Evolutionary conservation across 306 rosid species (phyloP).

Genomic region (Abrus precatorius): DNA sequence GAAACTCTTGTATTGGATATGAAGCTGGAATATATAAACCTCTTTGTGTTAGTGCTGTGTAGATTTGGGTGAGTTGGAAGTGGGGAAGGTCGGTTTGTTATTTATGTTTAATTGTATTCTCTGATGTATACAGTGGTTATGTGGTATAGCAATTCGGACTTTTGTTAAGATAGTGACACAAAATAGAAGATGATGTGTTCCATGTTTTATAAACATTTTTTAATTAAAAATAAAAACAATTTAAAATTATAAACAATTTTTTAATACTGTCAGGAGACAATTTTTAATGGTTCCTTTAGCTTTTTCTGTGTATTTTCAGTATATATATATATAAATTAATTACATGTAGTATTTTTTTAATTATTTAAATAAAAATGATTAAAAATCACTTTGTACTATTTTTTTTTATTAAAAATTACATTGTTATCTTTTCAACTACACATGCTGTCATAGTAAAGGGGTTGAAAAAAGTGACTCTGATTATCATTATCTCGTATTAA

Average conservation of each 20-base stretch:
- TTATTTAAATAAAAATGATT: too few species aligned
- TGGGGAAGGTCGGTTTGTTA: background rate
- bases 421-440: background rate
- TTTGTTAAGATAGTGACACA: slow-evolving; percentile 1
- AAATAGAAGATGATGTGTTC: background rate
- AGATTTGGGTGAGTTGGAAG: background rate
- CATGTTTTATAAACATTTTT: background rate
- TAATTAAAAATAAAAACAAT: background rate
- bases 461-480: background rate
- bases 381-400: too few species aligned
- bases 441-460: background rate
- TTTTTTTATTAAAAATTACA: too few species aligned
- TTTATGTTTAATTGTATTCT: background rate
- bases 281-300: too few species aligned
- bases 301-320: too few species aligned
- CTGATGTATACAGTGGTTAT: too few species aligned
- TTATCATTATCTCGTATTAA: background rate
- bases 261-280: too few species aligned
- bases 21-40: background rate
- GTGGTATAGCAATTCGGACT: background rate
- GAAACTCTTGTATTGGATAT: slow-evolving; percentile 26
- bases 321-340: too few species aligned
- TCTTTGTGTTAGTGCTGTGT: slow-evolving; percentile 6
- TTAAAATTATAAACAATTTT: background rate
- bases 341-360: too few species aligned